These are phyloP conservation scores for Phialophora verrucosa DNA, from an alignment of 2,329 filamentous ascomycete genomes.

Conservation along the genomic window DNA sequence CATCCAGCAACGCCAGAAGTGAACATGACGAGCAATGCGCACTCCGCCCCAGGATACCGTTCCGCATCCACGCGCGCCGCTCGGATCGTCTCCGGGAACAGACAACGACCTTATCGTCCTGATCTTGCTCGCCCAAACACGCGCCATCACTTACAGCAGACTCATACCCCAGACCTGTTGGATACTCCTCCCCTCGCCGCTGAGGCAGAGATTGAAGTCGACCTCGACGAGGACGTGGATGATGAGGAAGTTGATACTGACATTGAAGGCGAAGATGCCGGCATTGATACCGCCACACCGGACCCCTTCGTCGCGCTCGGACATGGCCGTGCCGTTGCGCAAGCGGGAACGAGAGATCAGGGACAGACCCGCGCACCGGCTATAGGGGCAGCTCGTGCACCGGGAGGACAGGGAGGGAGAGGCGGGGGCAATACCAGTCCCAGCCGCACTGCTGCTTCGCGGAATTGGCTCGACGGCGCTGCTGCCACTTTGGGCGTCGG, in stretches of 20 bases:
- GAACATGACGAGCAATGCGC: neutral
- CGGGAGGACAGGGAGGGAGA: neutral
- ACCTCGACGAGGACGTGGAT: slow-evolving; percentile 10
- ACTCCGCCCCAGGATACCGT: neutral
- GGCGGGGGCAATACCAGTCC: slow-evolving; percentile 14
- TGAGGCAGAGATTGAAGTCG: slow-evolving; percentile 5
- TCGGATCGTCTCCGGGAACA: slow-evolving; percentile 21
- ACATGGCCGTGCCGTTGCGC: neutral
- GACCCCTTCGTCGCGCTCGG: slow-evolving; percentile 13
- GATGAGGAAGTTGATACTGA: slow-evolving; percentile 8
- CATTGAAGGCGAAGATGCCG: slow-evolving; percentile 14
- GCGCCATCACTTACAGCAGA: slow-evolving; percentile 15
- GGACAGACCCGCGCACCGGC: neutral
- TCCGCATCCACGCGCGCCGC: slow-evolving; percentile 9
- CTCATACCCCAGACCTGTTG: slow-evolving; percentile 26
- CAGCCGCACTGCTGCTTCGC: slow-evolving; percentile 23
- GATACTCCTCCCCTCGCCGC: slow-evolving; percentile 21
- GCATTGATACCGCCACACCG: slow-evolving; percentile 7
- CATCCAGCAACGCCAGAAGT: slow-evolving; percentile 18
- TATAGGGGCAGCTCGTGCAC: neutral
- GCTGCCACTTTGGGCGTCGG: slow-evolving; percentile 25
- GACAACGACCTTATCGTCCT: slow-evolving; percentile 14
- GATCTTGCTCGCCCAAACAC: neutral
- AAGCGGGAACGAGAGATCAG: neutral
- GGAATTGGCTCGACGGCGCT: slow-evolving; percentile 33